These are phyloP conservation scores for Alternaria gansuensis DNA, from an alignment of 2,329 filamentous ascomycete species.

Conservation along the genomic window DNA sequence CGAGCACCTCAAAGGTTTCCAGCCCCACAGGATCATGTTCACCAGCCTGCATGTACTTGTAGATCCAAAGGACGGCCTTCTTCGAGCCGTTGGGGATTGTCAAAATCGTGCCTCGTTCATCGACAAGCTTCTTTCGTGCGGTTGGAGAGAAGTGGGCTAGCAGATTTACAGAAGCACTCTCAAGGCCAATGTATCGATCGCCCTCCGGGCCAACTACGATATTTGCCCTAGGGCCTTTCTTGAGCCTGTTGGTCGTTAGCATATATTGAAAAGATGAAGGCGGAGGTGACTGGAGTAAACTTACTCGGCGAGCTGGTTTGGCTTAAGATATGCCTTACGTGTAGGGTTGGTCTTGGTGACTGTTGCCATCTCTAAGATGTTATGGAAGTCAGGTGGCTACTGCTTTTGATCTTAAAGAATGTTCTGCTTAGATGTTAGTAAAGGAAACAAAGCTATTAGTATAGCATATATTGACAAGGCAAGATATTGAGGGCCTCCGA, in stretches of 20 bases:
- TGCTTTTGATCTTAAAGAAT: not conserved
- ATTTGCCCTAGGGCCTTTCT: constrained; percentile 27
- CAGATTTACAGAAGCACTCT: constrained; percentile 27
- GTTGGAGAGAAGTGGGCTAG: constrained; percentile 30
- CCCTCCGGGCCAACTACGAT: constrained; percentile 27
- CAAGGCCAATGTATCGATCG: constrained; percentile 32
- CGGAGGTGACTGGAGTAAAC: not conserved
- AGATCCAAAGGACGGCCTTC: constrained; percentile 33
- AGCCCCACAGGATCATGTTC: constrained; percentile 19
- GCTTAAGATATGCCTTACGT: not conserved
- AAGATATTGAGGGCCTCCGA: too few species aligned
- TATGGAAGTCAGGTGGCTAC: not conserved
- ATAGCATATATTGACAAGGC: not conserved
- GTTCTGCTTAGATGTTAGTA: not conserved
- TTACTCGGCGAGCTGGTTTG: constrained; percentile 11
- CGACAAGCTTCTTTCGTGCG: constrained; percentile 27
- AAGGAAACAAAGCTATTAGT: not conserved
- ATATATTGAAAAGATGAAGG: not conserved
- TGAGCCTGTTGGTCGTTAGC: constrained; percentile 14
- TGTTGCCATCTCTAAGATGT: not conserved
- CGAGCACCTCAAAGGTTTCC: constrained; percentile 23
- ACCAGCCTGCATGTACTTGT: constrained; percentile 36
- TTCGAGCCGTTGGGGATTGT: constrained; percentile 28
- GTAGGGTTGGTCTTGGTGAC: not conserved
- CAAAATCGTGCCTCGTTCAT: constrained; percentile 12